Conservation (phyloP, 2,329 filamentous ascomycete species). For the Immersiporthe knoxdaviesiana region DNA sequence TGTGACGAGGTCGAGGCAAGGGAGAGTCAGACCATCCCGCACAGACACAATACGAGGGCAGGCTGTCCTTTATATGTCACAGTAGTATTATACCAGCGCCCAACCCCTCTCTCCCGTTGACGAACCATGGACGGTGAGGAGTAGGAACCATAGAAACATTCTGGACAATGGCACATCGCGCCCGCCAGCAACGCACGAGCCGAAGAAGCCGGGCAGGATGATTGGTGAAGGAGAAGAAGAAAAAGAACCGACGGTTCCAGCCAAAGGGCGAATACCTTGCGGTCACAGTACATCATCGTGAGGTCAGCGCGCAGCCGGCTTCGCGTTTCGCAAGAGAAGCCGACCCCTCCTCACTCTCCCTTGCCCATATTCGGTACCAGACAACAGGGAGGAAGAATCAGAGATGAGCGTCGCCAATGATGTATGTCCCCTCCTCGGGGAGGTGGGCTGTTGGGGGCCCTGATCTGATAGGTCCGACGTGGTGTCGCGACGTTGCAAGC, state of each 20-base stretch:
- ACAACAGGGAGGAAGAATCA: neutral
- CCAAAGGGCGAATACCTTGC: neutral
- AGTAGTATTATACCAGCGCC: neutral
- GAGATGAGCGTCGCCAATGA: neutral
- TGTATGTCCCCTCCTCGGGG: neutral
- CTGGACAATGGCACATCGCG: constrained; percentile 15
- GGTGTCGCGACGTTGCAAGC: constrained; percentile 8
- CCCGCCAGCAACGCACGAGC: constrained; percentile 4
- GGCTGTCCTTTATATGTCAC: constrained; percentile 5
- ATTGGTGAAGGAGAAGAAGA: neutral
- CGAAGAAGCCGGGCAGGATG: constrained; percentile 17
- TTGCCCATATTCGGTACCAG: neutral
- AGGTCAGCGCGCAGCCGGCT: constrained; percentile 7
- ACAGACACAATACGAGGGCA: constrained; percentile 5
- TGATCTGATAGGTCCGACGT: constrained; percentile 13
- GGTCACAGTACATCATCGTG: constrained; percentile 1
- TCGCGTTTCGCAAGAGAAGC: constrained; percentile 17
- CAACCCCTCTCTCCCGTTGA: neutral
- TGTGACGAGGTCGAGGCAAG: neutral
- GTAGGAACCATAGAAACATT: neutral
- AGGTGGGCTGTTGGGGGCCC: neutral
- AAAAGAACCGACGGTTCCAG: constrained; percentile 22
- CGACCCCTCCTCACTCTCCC: neutral
- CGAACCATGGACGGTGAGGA: neutral
- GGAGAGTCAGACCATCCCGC: neutral